A percentile compares a stretch with the other conserved stretches of the same genome.
Evolutionary conservation across 768 basidiomycete genomes (phyloP).

Genomic region (Boletus eberwhitei): DNA sequence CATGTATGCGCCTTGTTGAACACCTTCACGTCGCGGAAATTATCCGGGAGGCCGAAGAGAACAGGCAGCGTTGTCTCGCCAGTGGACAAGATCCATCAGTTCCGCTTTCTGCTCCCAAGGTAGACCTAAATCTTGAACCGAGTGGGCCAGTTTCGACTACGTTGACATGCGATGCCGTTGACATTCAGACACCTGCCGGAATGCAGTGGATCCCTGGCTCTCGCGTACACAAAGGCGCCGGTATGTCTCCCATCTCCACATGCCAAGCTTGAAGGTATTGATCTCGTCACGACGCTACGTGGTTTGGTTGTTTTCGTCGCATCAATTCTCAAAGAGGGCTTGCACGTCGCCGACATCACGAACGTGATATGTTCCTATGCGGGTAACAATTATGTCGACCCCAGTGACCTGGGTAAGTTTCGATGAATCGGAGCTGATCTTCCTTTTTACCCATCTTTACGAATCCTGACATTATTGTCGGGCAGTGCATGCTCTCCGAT

Average conservation of each 20-base stretch:
- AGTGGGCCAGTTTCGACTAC: no score
- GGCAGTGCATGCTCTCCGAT: slow-evolving; percentile 67
- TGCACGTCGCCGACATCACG: slow-evolving; percentile 24
- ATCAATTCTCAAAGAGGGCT: slow-evolving; percentile 6
- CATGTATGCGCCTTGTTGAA: slow-evolving; percentile 71
- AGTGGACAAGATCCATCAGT: neutral
- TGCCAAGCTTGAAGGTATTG: neutral
- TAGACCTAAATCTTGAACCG: neutral
- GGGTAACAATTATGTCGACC: slow-evolving; percentile 16
- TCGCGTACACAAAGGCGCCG: neutral
- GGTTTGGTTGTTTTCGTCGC: neutral
- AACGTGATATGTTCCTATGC: slow-evolving; percentile 18
- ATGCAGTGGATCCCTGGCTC: neutral
- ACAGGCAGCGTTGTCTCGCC: slow-evolving; percentile 44
- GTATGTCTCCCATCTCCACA: slow-evolving; percentile 3
- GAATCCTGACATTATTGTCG: neutral
- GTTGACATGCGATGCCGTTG: neutral
- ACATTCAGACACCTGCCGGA: neutral
- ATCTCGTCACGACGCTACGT: neutral
- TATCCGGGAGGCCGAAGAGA: slow-evolving; percentile 58
- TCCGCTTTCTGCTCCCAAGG: neutral
- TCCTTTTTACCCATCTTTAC: neutral
- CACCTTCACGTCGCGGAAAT: slow-evolving; percentile 70
- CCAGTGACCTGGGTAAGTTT: slow-evolving; percentile 16
- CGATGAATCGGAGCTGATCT: neutral